Conservation (phyloP, 179 eudicot species). For the Silene noctiflora region DNA sequence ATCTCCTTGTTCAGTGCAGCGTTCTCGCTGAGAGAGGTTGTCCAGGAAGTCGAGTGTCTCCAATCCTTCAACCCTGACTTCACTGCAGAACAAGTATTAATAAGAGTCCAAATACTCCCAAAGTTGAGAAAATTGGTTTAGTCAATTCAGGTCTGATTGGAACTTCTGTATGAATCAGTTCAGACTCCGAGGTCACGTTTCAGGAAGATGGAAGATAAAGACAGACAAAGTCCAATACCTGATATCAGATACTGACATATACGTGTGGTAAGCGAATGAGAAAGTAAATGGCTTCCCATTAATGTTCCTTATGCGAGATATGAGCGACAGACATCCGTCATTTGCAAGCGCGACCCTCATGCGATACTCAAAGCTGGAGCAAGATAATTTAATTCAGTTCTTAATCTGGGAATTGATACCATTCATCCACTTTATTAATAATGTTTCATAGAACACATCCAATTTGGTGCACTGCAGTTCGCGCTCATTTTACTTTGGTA, state of each 20-base stretch:
- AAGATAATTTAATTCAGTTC: constrained; percentile 4
- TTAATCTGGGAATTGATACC: neutral
- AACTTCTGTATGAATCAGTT: neutral
- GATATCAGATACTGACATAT: constrained; percentile 77
- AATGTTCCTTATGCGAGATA: constrained; percentile 72
- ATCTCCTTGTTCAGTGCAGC: constrained; percentile 88
- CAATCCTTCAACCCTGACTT: constrained; percentile 91
- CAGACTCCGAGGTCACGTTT: neutral
- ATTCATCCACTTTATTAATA: too few relatives aligned
- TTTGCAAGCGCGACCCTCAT: constrained; percentile 63
- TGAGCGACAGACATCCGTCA: constrained; percentile 54
- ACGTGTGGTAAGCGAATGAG: constrained; percentile 77
- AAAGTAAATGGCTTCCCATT: constrained; percentile 76
- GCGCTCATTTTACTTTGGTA: neutral
- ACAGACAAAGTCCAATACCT: constrained; percentile 36
- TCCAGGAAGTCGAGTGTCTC: constrained; percentile 88
- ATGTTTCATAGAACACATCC: neutral
- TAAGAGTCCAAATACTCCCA: neutral
- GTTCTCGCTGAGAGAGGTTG: constrained; percentile 60
- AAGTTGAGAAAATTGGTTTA: neutral
- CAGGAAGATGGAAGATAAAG: too few relatives aligned
- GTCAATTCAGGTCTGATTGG: neutral
- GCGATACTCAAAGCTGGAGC: constrained; percentile 67
- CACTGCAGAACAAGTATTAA: constrained; percentile 41
- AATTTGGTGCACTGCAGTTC: neutral